Conservation (phyloP, 306 rosid species). For the Glycine soja region DNA sequence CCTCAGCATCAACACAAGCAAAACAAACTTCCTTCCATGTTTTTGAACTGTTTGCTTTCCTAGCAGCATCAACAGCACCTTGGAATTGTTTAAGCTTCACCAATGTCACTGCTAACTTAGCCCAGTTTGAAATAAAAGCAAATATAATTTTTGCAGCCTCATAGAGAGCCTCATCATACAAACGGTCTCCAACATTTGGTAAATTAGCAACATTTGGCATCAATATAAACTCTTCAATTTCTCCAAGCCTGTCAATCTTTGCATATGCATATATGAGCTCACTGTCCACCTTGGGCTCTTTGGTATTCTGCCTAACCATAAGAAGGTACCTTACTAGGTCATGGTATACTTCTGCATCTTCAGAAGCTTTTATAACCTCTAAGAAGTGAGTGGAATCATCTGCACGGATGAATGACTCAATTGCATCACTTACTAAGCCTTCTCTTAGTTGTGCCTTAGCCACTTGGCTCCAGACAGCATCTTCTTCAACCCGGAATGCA, state of each 20-base stretch:
- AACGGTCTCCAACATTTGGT: constrained; percentile 76
- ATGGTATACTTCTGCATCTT: constrained; percentile 70
- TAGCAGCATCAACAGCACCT: constrained; percentile 88
- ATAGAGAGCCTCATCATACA: constrained; percentile 77
- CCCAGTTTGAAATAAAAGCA: constrained; percentile 84
- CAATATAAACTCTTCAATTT: constrained; percentile 82
- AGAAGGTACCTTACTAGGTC: constrained; percentile 81
- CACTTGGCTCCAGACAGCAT: constrained; percentile 89
- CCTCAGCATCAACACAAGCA: constrained; percentile 88
- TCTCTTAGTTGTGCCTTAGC: constrained; percentile 82
- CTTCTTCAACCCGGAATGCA: constrained; percentile 85
- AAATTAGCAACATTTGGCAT: constrained; percentile 89
- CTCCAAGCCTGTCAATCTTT: constrained; percentile 75
- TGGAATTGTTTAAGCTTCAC: constrained; percentile 79
- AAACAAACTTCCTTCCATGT: constrained; percentile 92
- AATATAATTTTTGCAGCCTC: constrained; percentile 84
- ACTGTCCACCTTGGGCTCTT: constrained; percentile 85
- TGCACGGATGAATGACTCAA: constrained; percentile 82
- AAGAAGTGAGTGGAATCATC: constrained; percentile 76
- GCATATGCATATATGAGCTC: constrained; percentile 89
- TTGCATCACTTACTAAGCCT: constrained; percentile 79
- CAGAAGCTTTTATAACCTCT: constrained; percentile 77
- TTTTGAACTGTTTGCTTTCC: constrained; percentile 87
- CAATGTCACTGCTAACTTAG: constrained; percentile 76
- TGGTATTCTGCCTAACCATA: constrained; percentile 80